Evolutionary conservation across 352 stramenopile species (phyloP).

Genomic region (Globisporangium alternatum): DNA sequence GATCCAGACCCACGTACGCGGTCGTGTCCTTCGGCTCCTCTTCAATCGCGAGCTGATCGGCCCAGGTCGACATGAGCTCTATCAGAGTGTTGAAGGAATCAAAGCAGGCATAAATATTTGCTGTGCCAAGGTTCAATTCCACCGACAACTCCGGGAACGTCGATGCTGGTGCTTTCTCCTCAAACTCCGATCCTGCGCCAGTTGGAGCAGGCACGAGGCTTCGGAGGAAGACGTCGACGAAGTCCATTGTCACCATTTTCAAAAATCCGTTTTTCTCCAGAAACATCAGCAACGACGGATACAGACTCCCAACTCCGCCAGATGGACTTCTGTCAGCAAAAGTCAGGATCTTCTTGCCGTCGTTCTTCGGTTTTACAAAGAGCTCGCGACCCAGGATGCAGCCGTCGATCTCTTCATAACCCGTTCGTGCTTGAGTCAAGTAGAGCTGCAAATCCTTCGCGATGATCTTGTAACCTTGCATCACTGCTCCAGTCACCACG

Average conservation of each 20-base stretch:
- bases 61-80: conserved; percentile 66
- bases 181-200: conserved; percentile 6
- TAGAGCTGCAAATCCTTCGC: conserved; percentile 70
- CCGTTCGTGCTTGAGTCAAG: conserved; percentile 54
- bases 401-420: conserved; percentile 72
- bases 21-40: conserved; percentile 67
- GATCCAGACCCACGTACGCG: conserved; percentile 76
- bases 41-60: conserved; percentile 62
- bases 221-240: conserved; percentile 81
- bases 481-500: conserved; percentile 78
- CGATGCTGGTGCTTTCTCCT: conserved; percentile 38
- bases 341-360: conserved; percentile 36
- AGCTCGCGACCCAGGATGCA: conserved; percentile 65
- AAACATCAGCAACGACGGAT: conserved; percentile 75
- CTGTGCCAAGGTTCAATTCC: conserved; percentile 78
- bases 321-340: conserved; percentile 29
- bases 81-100: conserved; percentile 88
- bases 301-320: conserved; percentile 21
- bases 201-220: conserved; percentile 46
- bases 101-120: conserved; percentile 88
- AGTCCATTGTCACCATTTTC: conserved; percentile 83
- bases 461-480: conserved; percentile 87
- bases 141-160: conserved; percentile 70
- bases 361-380: conserved; percentile 32
- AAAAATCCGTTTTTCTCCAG: conserved; percentile 81